Evolutionary conservation across 208 protist genomes (phyloP).

Genomic region (Willaertia magna): DNA sequence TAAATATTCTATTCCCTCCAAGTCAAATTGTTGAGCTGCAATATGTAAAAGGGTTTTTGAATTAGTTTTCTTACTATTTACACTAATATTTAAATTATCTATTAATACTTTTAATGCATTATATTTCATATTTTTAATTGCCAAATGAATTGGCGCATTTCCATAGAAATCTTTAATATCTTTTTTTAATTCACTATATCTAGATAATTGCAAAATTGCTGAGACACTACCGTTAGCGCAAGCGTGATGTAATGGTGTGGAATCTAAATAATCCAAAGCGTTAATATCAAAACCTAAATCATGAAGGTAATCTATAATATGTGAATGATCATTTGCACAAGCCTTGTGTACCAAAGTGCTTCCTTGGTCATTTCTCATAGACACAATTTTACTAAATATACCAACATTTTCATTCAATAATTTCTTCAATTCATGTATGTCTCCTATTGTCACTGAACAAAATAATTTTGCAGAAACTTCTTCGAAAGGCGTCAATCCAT

Average conservation of each 20-base stretch:
- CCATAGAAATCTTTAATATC: neutral
- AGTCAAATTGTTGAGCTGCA: neutral
- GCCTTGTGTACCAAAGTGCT: neutral
- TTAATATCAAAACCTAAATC: no score
- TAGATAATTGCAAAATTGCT: neutral
- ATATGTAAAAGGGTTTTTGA: neutral
- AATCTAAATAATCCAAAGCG: neutral
- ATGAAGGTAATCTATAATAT: no score
- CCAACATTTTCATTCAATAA: no score
- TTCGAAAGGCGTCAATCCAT: no score
- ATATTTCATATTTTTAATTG: neutral
- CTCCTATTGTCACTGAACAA: no score
- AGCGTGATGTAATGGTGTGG: neutral
- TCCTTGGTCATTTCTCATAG: no score
- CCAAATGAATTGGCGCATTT: neutral
- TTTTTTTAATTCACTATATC: neutral
- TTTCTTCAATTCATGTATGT: no score
- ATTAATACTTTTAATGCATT: neutral
- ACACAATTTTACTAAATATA: no score
- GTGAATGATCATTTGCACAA: neutral
- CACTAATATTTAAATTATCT: neutral
- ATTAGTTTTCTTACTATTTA: neutral
- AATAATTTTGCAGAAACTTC: no score
- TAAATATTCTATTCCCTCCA: neutral
- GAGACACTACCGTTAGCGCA: neutral